A percentile compares a stretch with the other conserved stretches of the same genome.
Conservation (phyloP, 495 filamentous ascomycete species). For the Penicillium diatomitis region DNA sequence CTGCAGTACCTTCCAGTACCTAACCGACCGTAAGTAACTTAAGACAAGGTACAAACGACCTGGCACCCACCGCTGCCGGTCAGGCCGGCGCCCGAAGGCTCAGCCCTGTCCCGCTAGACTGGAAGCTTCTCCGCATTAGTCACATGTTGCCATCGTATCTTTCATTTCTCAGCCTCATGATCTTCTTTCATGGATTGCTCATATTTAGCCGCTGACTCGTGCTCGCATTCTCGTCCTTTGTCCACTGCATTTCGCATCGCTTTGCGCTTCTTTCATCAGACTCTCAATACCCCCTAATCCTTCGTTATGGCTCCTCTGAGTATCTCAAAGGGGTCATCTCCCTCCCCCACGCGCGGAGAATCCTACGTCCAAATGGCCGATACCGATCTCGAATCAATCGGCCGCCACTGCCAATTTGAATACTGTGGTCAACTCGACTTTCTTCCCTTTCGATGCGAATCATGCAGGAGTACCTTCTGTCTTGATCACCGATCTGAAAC, state of each 20-base stretch:
- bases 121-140: conserved; percentile 31
- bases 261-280: background rate
- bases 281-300: background rate
- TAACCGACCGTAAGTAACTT: too few species aligned
- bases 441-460: conserved; percentile 90
- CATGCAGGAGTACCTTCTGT: conserved; percentile 78
- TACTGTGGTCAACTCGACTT: conserved; percentile 95
- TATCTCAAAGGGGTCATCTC: conserved; percentile 13
- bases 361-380: conserved; percentile 50
- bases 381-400: conserved; percentile 71
- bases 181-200: background rate
- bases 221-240: too few species aligned
- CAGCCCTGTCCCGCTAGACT: background rate
- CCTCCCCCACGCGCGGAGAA: conserved; percentile 5
- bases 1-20: too few species aligned
- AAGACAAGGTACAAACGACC: too few species aligned
- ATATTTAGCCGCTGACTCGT: background rate
- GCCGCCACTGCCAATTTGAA: conserved; percentile 80
- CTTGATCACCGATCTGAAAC: conserved; percentile 89
- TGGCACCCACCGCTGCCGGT: too few species aligned
- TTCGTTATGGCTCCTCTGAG: conserved; percentile 25
- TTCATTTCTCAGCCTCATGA: background rate
- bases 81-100: too few species aligned
- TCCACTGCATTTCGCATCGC: background rate
- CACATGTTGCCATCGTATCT: conserved; percentile 23